A percentile compares a stretch with the other conserved stretches of the same genome.
Evolutionary conservation across 176 grass and related monocot species (phyloP).

Genomic region (Pontederia paniculata): DNA sequence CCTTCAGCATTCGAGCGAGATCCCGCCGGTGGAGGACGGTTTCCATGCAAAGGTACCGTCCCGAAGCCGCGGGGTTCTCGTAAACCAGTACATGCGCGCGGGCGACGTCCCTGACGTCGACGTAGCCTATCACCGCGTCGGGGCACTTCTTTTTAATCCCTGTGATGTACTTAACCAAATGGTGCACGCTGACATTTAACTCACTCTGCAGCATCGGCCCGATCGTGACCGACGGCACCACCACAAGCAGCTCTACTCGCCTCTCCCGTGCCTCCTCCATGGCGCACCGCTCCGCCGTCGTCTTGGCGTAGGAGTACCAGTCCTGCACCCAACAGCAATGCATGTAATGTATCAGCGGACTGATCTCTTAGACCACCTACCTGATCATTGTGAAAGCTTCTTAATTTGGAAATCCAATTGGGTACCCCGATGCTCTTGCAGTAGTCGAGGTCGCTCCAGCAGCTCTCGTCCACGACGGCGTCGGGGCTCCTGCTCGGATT

Average conservation of each 20-base stretch:
- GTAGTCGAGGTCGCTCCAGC: slow-evolving; percentile 52
- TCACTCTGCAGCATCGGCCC: slow-evolving; percentile 56
- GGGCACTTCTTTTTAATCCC: slow-evolving; percentile 52
- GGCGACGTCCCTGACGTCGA: slow-evolving; percentile 54
- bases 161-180: slow-evolving; percentile 58
- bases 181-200: slow-evolving; percentile 45
- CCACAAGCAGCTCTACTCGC: slow-evolving; percentile 26
- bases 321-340: slow-evolving; percentile 43
- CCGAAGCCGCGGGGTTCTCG: too few species aligned
- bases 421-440: slow-evolving; percentile 21
- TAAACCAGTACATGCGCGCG: too few species aligned
- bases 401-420: background rate
- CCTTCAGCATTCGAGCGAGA: slow-evolving; percentile 46
- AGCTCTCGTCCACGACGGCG: too few species aligned
- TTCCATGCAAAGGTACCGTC: slow-evolving; percentile 84
- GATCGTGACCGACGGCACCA: slow-evolving; percentile 50
- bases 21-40: slow-evolving; percentile 64
- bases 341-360: too few species aligned
- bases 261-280: slow-evolving; percentile 37
- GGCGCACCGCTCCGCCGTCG: slow-evolving; percentile 59
- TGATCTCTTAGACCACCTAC: too few species aligned
- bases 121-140: slow-evolving; percentile 69
- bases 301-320: too few species aligned
- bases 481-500: slow-evolving; percentile 42
- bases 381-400: too few species aligned